Base-by-base conservation (phyloP, 192 early-diverging fungal species). In the Coemansia sp. region DNA sequence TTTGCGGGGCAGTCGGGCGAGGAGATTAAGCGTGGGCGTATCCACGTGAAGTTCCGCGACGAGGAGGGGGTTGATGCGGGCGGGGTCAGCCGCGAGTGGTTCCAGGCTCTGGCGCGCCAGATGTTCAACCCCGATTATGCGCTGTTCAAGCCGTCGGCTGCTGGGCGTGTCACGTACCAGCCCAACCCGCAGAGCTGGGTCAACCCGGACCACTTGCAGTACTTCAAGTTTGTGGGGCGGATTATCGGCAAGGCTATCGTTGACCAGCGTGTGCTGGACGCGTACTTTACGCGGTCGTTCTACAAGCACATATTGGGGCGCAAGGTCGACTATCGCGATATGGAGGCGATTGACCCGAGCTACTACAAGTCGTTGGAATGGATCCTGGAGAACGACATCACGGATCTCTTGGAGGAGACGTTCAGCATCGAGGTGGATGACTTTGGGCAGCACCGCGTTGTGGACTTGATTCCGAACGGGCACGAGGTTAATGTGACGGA, bases 211-310 rank as follows among this genome's bases (percentile, higher is more conserved):
- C 97, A 99, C 77, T 68, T 99, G 63, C 82, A 87, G 54, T 99
- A 94, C 85, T 98, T 99, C 85, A 93, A 93, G 79, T 99, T 99
- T 88, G 95, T 99, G 54, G 97, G 97, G 21, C 91, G 97, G 63
- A 91, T 99, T 48, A 98, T 99, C 64, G 97, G 96, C 63, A 99
- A 99, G 83, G 97, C 97, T n/a, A 98, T 99, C 64, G 97, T 93
- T 59, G 97, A 99, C 78, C 95, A 95, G 54, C 86, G 94, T 10
- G 86, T 95, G 57, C 75, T 99, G 66, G 97, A 99, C 76, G 92
- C 92, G 17, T 98, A 99, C 80, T 99, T 99, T 75, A 99, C 97
- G 7, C 86, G 97, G 62, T 98, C 95, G 13, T 99, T 99, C 87
- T 99, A 99, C 87, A 99, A 99, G 78, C 91, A 94, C 79, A 96